These are phyloP conservation scores for Euphorbia tirucalli DNA, from an alignment of 345 rosid genomes.

Conservation along the genomic window DNA sequence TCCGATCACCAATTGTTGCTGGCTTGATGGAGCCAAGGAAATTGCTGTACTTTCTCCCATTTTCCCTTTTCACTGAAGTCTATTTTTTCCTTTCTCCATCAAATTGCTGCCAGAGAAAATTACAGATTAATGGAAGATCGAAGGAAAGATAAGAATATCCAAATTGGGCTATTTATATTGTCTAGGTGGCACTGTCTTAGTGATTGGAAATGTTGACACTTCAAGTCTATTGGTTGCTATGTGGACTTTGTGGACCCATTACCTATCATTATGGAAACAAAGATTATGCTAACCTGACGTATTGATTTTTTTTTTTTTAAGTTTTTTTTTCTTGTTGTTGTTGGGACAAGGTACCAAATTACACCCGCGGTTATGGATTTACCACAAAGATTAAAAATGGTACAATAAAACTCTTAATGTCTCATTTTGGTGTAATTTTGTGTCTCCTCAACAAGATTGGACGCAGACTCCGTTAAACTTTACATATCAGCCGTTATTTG, in stretches of 20 bases:
- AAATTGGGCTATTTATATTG: not conserved
- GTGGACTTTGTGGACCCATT: not conserved
- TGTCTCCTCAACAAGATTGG: too few relatives aligned
- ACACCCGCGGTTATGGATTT: too few relatives aligned
- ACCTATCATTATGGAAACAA: too few relatives aligned
- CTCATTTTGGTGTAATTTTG: too few relatives aligned
- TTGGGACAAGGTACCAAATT: too few relatives aligned
- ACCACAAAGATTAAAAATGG: too few relatives aligned
- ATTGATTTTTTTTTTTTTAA: not conserved
- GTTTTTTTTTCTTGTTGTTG: not conserved
- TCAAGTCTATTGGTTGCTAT: not conserved
- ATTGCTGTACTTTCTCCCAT: slow-evolving; percentile 38
- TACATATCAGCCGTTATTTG: too few relatives aligned
- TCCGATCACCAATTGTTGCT: slow-evolving; percentile 17
- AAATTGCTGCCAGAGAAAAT: not conserved
- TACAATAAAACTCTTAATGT: too few relatives aligned
- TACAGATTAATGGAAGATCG: not conserved
- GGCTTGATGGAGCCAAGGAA: slow-evolving; percentile 32
- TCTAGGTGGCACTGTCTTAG: slow-evolving; percentile 4
- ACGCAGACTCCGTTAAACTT: too few relatives aligned
- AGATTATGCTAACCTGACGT: too few relatives aligned
- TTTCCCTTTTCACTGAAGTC: not conserved
- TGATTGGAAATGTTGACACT: not conserved
- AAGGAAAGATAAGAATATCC: not conserved
- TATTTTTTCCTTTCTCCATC: not conserved